phyloP scores from a whole-genome alignment of 805 yeast species.

The Soucietia sequanensis region DNA sequence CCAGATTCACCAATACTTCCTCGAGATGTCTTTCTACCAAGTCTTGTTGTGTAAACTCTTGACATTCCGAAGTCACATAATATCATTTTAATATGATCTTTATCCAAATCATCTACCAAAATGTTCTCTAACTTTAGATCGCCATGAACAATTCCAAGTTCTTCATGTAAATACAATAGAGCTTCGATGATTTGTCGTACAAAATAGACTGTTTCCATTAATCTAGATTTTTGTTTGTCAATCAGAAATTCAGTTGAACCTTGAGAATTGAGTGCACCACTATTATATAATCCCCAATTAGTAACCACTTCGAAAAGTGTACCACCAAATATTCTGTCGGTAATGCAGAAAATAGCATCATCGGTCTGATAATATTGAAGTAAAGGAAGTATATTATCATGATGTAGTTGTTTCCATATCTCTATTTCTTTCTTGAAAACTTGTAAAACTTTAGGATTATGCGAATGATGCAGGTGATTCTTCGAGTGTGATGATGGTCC shows the following conservation, averaged over 20 bases:
- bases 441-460: conserved; percentile 47
- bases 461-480: conserved; percentile 17
- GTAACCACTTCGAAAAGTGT: conserved; percentile 75
- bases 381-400: conserved; percentile 64
- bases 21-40: conserved; percentile 23
- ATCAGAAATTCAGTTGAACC: conserved; percentile 30
- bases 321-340: conserved; percentile 69
- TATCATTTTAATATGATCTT: conserved; percentile 40
- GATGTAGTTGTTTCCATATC: conserved; percentile 71
- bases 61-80: conserved; percentile 93
- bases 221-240: conserved; percentile 28
- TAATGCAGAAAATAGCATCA: conserved; percentile 67
- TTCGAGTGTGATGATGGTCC: conserved; percentile 7
- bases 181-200: conserved; percentile 58
- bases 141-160: conserved; percentile 68
- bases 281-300: conserved; percentile 55
- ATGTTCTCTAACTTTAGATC: conserved; percentile 84
- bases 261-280: conserved; percentile 21
- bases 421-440: conserved; percentile 69
- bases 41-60: conserved; percentile 26
- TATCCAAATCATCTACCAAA: conserved; percentile 44
- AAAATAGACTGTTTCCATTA: conserved; percentile 31
- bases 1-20: conserved; percentile 3
- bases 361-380: conserved; percentile 60
- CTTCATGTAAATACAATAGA: conserved; percentile 55